phyloP scores from a whole-genome alignment of 1,284 basidiomycete genomes.

The Rhizoctonia solani region DNA sequence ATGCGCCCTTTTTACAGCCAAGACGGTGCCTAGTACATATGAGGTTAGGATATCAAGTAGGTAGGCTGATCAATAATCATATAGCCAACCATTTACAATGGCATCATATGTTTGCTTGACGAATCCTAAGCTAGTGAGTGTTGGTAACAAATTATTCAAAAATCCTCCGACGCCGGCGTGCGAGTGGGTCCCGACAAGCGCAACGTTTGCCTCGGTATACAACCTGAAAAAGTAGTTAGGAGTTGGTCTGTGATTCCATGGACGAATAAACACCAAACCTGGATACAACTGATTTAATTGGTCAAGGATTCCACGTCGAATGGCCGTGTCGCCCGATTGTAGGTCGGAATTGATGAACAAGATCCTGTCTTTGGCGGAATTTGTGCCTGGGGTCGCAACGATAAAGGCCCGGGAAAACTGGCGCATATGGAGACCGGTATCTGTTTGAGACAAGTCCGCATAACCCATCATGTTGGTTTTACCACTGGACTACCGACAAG shows the following conservation, averaged over 20 bases:
- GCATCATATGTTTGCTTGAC: constrained; percentile 51
- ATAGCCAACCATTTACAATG: constrained; percentile 42
- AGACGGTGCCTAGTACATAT: constrained; percentile 69
- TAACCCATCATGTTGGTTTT: constrained; percentile 80
- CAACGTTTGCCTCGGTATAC: constrained; percentile 73
- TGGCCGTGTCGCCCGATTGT: constrained; percentile 69
- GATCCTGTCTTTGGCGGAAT: constrained; percentile 58
- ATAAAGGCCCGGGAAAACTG: constrained; percentile 65
- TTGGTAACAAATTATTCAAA: constrained; percentile 70
- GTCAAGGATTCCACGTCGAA: constrained; percentile 69
- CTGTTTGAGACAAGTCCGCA: constrained; percentile 67
- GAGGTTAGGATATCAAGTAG: constrained; percentile 63
- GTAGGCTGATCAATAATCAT: not conserved
- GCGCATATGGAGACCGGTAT: constrained; percentile 80
- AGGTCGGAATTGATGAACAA: constrained; percentile 76
- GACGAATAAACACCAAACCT: constrained; percentile 53
- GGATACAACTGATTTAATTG: constrained; percentile 60
- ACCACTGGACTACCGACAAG: constrained; percentile 49
- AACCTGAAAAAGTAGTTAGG: constrained; percentile 50
- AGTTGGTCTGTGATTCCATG: constrained; percentile 57
- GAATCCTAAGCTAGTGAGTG: constrained; percentile 75
- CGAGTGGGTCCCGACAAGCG: constrained; percentile 75
- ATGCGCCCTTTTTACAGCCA: constrained; percentile 71
- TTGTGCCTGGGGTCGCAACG: constrained; percentile 59
- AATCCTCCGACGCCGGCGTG: constrained; percentile 83